Percentiles rank a stretch among this genome's conserved stretches.
Evolutionary conservation across 345 rosid genomes (phyloP).

Genomic region (Geranium brycei): DNA sequence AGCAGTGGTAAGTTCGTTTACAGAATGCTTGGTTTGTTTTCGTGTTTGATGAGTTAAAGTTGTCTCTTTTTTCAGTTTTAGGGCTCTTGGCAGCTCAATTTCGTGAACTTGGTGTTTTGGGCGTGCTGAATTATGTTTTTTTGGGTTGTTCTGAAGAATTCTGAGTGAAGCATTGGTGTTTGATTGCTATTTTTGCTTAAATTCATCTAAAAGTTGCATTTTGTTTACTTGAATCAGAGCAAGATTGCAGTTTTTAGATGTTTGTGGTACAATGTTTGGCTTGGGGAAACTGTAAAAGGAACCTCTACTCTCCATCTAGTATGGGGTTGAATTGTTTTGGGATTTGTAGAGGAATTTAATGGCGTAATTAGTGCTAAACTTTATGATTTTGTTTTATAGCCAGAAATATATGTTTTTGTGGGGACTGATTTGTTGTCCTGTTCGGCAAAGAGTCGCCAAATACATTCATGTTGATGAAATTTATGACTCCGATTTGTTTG

Average conservation of each 20-base stretch:
- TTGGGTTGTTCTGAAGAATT: neutral
- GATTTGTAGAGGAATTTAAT: too few relatives aligned
- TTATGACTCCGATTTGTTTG: neutral
- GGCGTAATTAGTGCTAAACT: neutral
- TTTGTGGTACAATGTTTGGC: neutral
- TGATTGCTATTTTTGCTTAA: neutral
- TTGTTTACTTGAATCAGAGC: too few relatives aligned
- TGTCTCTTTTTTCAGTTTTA: neutral
- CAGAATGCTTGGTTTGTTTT: neutral
- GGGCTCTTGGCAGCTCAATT: neutral
- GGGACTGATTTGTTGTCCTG: neutral
- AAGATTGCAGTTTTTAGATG: neutral
- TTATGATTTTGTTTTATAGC: neutral
- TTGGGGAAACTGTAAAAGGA: neutral
- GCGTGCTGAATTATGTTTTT: neutral
- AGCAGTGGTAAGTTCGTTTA: conserved; percentile 28
- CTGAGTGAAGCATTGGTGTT: neutral
- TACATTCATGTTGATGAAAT: neutral
- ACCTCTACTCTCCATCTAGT: neutral
- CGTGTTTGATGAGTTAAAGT: neutral
- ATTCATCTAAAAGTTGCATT: neutral
- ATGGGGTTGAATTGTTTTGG: neutral
- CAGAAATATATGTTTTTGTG: neutral
- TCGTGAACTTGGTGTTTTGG: neutral
- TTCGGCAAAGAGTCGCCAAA: neutral